Conservation (phyloP, 371 early-diverging fungal genomes). For the Phascolomyces articulosus region DNA sequence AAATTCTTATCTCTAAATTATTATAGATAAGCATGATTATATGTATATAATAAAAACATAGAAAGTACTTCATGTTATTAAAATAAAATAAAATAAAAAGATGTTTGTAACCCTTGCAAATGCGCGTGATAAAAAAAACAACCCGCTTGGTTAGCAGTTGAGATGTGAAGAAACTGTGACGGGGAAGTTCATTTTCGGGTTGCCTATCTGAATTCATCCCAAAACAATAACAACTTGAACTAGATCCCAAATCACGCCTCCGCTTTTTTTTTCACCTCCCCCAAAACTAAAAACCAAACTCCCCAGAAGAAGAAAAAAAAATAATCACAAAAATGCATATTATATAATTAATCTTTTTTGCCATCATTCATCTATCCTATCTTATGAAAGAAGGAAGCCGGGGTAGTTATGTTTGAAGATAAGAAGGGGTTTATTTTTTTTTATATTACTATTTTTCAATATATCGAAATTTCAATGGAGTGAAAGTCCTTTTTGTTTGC, state of each 20-base stretch:
- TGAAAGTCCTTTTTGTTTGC: too few species aligned
- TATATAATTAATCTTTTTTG: neutral
- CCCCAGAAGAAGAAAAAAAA: neutral
- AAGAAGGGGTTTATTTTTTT: neutral
- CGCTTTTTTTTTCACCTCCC: neutral
- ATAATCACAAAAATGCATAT: neutral
- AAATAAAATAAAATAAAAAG: too few species aligned
- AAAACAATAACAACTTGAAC: neutral
- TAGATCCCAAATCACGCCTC: neutral
- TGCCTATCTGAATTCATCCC: neutral
- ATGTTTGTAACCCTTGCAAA: constrained; percentile 6
- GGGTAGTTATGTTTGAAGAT: too few species aligned
- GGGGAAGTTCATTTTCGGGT: neutral
- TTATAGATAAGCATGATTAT: too few species aligned
- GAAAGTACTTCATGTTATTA: neutral
- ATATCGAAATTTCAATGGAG: too few species aligned
- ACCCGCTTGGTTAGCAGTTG: constrained; percentile 6
- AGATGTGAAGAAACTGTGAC: constrained; percentile 5
- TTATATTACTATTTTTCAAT: neutral
- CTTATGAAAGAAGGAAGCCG: too few species aligned
- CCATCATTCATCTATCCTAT: too few species aligned
- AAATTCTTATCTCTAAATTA: too few species aligned
- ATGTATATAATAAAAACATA: too few species aligned
- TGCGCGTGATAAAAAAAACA: constrained; percentile 1
- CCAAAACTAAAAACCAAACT: too few species aligned